Evolutionary conservation across 2,329 filamentous ascomycete genomes (phyloP), one percentile per base, ranked within the genome.

Genomic region (Trichoderma harzianum): DNA sequence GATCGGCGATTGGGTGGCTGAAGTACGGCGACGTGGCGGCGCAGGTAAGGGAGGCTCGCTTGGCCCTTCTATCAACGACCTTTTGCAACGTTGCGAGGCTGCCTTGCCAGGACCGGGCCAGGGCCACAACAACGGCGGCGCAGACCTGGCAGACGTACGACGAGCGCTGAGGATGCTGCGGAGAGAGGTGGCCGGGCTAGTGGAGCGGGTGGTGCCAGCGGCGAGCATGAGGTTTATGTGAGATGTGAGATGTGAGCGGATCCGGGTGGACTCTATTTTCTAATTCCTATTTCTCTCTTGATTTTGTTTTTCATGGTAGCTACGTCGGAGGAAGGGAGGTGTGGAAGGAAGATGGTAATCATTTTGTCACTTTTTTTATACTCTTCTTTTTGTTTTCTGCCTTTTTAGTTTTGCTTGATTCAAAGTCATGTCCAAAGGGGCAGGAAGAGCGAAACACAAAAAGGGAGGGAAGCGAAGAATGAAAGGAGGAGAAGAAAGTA

Each of bases 21-120:
- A 87, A 71, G 80, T 85, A 7, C 84, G 86, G 75, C 80, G 86
- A 61, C 82, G 83, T 18, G 84, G 84, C 64, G 84, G 82, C 58
- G 78, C 78, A 47, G 78, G 78, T 66, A 83, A 82, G 76, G 80
- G 82, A 16, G 80, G 79, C 2, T 77, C 79, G 8, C 82, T 86
- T 28, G 80, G 82, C 7, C 77, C 77, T 5, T 85, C 85, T 77
- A 83, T 88, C 30, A 81, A 81, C 26, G 87, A 89, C 34, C 79
- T 89, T 47, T 80, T 89, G 55, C 80, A 79, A 58, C 81, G 85
- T 64, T 87, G 86, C 72, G 87, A 88, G 73, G 79, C 80, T 32
- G 83, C 83, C 30, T 76, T 86, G 34, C 80, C 82, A 65, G 80
- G 80, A 67, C 74, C 81, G 16, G 78, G 82, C 30, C 77, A 84